Conservation (phyloP, 2,329 filamentous ascomycete genomes). For the Arthrobotrys conoides region DNA sequence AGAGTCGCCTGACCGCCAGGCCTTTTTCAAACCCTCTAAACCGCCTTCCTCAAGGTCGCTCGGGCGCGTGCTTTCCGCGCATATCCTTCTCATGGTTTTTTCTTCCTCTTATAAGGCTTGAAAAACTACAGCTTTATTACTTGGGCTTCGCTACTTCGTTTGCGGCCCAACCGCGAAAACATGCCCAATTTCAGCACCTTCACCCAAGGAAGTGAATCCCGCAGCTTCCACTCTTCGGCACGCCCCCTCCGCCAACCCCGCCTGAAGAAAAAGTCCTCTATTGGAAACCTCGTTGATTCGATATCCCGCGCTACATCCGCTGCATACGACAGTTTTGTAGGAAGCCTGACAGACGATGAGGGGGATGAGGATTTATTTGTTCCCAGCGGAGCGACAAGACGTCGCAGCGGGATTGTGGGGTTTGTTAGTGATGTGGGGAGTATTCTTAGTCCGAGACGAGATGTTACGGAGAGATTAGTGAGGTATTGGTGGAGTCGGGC, state of each 20-base stretch:
- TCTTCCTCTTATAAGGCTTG: neutral
- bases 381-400: slow-evolving; percentile 7
- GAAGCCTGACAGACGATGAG: slow-evolving; percentile 40
- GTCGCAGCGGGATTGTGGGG: slow-evolving; percentile 47
- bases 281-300: slow-evolving; percentile 52
- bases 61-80: slow-evolving; percentile 38
- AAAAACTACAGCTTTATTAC: neutral
- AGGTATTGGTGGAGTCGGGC: slow-evolving; percentile 77
- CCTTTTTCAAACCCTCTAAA: slow-evolving; percentile 1
- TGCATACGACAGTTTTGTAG: slow-evolving; percentile 56
- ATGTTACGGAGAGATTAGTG: slow-evolving; percentile 73
- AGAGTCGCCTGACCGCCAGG: slow-evolving; percentile 40
- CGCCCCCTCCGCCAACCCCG: slow-evolving; percentile 45
- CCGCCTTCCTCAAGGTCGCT: slow-evolving; percentile 19
- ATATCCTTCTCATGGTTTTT: slow-evolving; percentile 36
- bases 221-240: slow-evolving; percentile 39
- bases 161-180: neutral
- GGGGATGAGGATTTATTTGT: slow-evolving; percentile 29
- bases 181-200: slow-evolving; percentile 53
- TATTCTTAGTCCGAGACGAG: slow-evolving; percentile 75
- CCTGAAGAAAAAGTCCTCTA: slow-evolving; percentile 47
- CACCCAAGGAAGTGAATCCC: slow-evolving; percentile 44
- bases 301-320: slow-evolving; percentile 55
- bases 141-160: neutral
- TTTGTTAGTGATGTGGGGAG: slow-evolving; percentile 61